phyloP scores from a whole-genome alignment of 2,329 filamentous ascomycete genomes.

The Cladophialophora bantiana region DNA sequence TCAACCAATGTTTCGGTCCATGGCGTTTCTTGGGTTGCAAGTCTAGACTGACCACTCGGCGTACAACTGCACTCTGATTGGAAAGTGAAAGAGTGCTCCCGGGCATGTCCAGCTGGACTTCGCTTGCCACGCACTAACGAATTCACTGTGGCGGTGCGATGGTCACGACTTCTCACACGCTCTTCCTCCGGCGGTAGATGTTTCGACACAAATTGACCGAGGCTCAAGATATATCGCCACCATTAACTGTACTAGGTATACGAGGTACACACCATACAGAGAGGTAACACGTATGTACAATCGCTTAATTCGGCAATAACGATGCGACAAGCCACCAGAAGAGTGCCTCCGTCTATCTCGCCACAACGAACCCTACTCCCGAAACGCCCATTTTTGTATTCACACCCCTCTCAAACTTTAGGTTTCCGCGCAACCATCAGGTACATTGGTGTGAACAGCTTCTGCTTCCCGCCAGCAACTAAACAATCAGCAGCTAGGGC shows the following conservation, averaged over 20 bases:
- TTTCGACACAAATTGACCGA: neutral
- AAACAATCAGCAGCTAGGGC: conserved; percentile 82
- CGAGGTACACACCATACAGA: no score
- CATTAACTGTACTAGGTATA: neutral
- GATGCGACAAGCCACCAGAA: conserved; percentile 4
- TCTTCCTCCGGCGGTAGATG: neutral
- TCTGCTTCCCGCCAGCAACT: conserved; percentile 82
- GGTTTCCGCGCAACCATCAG: conserved; percentile 94
- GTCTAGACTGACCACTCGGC: neutral
- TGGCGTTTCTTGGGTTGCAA: neutral
- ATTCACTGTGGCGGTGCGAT: conserved; percentile 12
- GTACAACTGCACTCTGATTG: neutral
- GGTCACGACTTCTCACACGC: neutral
- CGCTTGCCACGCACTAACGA: conserved; percentile 4
- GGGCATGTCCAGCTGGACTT: neutral
- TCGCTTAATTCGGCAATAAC: neutral
- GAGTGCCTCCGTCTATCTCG: conserved; percentile 3
- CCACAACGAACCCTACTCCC: neutral
- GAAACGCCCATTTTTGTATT: conserved; percentile 13
- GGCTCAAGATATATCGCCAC: neutral
- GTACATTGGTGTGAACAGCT: conserved; percentile 99
- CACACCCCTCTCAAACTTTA: conserved; percentile 21
- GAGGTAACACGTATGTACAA: neutral
- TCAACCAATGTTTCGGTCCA: neutral
- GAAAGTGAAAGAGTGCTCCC: neutral